phyloP scores from a whole-genome alignment of 768 basidiomycete species.

The Macrocybe gigantea region DNA sequence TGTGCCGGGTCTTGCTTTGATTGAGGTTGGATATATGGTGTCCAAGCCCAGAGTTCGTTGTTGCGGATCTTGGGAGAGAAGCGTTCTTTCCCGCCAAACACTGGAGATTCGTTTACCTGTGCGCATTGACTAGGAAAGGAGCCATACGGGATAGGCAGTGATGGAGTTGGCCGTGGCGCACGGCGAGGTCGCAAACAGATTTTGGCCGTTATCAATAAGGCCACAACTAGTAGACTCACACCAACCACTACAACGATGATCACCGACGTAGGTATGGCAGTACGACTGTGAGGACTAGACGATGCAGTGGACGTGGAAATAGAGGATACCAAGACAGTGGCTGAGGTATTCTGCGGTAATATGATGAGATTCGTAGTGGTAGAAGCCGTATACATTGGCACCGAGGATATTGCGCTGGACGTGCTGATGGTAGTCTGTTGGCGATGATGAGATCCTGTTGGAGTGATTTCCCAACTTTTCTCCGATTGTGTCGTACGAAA shows the following conservation, averaged over 20 bases:
- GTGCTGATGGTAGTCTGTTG: too few species aligned
- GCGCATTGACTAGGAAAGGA: constrained; percentile 40
- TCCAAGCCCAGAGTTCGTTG: constrained; percentile 51
- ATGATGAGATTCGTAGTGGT: too few species aligned
- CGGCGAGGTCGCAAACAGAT: constrained; percentile 44
- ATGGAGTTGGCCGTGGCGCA: constrained; percentile 59
- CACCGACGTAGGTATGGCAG: constrained; percentile 33
- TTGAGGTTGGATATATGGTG: constrained; percentile 42
- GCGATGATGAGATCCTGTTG: too few species aligned
- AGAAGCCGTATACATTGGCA: too few species aligned
- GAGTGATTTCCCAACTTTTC: constrained; percentile 4
- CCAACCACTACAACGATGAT: constrained; percentile 52
- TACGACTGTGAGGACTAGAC: background rate
- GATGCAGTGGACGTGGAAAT: constrained; percentile 1
- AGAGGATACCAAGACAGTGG: constrained; percentile 2
- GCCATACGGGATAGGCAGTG: constrained; percentile 67
- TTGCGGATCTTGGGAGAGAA: constrained; percentile 39
- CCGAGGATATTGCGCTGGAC: too few species aligned
- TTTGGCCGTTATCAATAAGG: constrained; percentile 40
- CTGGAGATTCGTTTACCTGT: constrained; percentile 54
- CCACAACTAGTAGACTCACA: constrained; percentile 40
- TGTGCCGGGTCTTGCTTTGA: constrained; percentile 7
- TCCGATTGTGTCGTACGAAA: constrained; percentile 13
- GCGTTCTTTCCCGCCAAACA: constrained; percentile 73
- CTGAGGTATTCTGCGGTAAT: too few species aligned